phyloP scores from a whole-genome alignment of 371 early-diverging fungal genomes.

The Apophysomyces variabilis region DNA sequence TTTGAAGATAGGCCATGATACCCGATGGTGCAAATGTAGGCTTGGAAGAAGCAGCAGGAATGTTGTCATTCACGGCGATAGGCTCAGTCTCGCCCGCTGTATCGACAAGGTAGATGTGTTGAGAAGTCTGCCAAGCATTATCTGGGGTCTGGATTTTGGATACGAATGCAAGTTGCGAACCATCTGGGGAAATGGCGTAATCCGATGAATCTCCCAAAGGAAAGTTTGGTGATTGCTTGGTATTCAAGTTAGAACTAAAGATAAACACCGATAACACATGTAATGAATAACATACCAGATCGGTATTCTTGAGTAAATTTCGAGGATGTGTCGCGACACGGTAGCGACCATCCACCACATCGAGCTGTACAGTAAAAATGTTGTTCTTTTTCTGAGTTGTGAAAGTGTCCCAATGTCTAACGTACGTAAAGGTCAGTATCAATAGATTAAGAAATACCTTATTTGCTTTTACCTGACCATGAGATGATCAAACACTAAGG shows the following conservation, averaged over 20 bases:
- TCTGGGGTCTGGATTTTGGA: conserved; percentile 66
- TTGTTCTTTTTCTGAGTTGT: conserved; percentile 59
- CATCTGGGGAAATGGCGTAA: conserved; percentile 69
- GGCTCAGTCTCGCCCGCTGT: conserved; percentile 51
- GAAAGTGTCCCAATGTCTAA: conserved; percentile 73
- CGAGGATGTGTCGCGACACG: conserved; percentile 38
- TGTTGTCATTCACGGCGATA: conserved; percentile 57
- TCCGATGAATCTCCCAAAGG: conserved; percentile 67
- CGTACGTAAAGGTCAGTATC: neutral
- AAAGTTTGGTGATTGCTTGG: conserved; percentile 54
- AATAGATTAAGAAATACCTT: neutral
- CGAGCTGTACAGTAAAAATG: conserved; percentile 56
- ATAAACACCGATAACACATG: neutral
- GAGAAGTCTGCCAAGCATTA: conserved; percentile 82
- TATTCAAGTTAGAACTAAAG: neutral
- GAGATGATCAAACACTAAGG: conserved; percentile 60
- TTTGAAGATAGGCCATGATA: conserved; percentile 76
- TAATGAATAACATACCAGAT: conserved; percentile 32
- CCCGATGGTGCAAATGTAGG: conserved; percentile 73
- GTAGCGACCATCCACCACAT: conserved; percentile 31
- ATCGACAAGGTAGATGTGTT: conserved; percentile 69
- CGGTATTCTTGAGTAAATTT: conserved; percentile 56
- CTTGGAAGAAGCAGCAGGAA: conserved; percentile 64
- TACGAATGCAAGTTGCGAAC: conserved; percentile 68
- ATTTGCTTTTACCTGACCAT: conserved; percentile 55